Base-by-base conservation (phyloP, 768 basidiomycete genomes). In the Mycena latifolia region DNA sequence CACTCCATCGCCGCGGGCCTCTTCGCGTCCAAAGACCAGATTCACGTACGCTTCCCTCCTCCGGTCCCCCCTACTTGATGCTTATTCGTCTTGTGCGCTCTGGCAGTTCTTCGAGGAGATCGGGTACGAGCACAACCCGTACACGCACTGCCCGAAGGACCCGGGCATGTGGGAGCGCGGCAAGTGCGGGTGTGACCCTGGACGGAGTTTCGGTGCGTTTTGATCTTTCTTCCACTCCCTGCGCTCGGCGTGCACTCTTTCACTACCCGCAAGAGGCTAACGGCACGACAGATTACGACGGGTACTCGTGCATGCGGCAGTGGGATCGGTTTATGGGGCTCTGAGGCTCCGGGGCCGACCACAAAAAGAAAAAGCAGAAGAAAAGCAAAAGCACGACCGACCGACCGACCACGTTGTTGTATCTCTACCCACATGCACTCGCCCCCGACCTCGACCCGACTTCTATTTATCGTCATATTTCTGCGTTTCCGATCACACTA, bases 61-160 rank as follows among this genome's bases (percentile, higher is more conserved):
- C 15, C 37, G 14, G 37, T 39, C 37, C 37, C 8, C 33, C 14
- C 33, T 6, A 20, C 27, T 5, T 39, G 12, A 37, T 33, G 17
- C 53, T 3, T 15, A 8, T 7, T 31, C 24, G 28, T 35, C 8
- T n/a, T n/a, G n/a, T 25, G 20, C 24, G 7, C 22, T 11, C 18
- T 28, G 20, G 14, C 50, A 92, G 72, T 93, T 89, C 80, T 93
- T 92, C 77, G 79, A 87, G 54, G 88, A 92, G 71, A 92, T 94
- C 46, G 92, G 91, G 20, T 84, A 83, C 73, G 76, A 82, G 65
- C 87, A 89, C 72, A 80, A 84, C 57, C 85, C 84, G 8, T 88
- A 84, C 77, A 85, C 81, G 67, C 86, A 88, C 73, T 86, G 88
- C 73, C 80, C 81, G 2, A 68, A 73, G 47, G 63, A 69, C 59